phyloP scores from a whole-genome alignment of 345 rosid species.

The Euclidium syriacum region DNA sequence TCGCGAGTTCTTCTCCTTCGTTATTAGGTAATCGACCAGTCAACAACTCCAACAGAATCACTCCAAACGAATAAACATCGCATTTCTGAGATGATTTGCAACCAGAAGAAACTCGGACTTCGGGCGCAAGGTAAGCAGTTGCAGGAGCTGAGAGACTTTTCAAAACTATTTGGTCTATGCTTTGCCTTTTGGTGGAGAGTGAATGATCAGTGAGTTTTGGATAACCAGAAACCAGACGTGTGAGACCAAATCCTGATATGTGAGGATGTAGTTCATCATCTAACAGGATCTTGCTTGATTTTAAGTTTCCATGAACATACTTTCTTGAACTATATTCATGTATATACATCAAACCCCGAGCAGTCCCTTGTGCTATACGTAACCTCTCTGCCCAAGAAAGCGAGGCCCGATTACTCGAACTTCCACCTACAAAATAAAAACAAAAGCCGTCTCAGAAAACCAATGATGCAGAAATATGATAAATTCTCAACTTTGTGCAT shows the following conservation, averaged over 20 bases:
- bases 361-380: constrained; percentile 77
- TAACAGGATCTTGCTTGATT: constrained; percentile 77
- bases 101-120: constrained; percentile 49
- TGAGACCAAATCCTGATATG: constrained; percentile 84
- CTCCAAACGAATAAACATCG: constrained; percentile 83
- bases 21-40: constrained; percentile 70
- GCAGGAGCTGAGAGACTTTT: constrained; percentile 51
- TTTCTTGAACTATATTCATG: constrained; percentile 75
- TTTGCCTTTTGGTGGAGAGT: constrained; percentile 9
- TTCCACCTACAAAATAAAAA: constrained; percentile 38
- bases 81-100: constrained; percentile 68
- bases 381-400: constrained; percentile 75
- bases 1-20: constrained; percentile 64
- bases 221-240: constrained; percentile 58
- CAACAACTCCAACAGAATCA: constrained; percentile 70
- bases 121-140: constrained; percentile 72
- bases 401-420: constrained; percentile 34
- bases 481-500: not conserved
- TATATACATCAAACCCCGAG: constrained; percentile 75
- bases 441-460: not conserved
- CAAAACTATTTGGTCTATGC: constrained; percentile 52
- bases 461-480: not conserved
- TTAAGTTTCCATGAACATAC: constrained; percentile 67
- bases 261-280: constrained; percentile 65
- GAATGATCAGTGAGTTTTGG: constrained; percentile 38